Percentiles rank a stretch among this genome's conserved stretches.
Conservation (phyloP, 1,139 yeast genomes). For the Geotrichum aggregatum region DNA sequence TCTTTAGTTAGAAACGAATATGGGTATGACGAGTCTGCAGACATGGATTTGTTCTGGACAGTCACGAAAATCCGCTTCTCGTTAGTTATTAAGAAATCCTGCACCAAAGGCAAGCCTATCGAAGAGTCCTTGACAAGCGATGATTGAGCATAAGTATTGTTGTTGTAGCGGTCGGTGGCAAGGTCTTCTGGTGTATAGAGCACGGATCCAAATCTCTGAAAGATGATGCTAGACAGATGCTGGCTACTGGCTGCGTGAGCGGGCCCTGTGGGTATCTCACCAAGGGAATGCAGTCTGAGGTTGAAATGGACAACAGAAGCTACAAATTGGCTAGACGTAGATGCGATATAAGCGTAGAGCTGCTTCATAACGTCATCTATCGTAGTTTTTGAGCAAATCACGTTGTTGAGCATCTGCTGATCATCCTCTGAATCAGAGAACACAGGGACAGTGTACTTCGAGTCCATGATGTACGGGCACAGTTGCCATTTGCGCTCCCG, state of each 20-base stretch:
- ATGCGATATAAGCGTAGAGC: constrained; percentile 9
- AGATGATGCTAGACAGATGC: constrained; percentile 1
- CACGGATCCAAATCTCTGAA: constrained; percentile 21
- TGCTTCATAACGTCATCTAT: constrained; percentile 12
- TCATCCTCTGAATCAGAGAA: neutral
- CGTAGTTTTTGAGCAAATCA: constrained; percentile 20
- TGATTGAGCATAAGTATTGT: constrained; percentile 26
- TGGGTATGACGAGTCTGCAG: constrained; percentile 22
- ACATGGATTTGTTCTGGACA: constrained; percentile 23
- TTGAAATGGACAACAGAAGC: constrained; percentile 36
- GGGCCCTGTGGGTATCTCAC: neutral
- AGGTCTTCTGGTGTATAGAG: constrained; percentile 40
- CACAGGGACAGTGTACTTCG: neutral
- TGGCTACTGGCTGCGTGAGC: neutral
- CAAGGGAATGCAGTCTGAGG: constrained; percentile 17
- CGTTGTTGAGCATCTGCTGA: neutral
- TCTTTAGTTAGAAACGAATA: neutral
- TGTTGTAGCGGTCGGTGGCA: constrained; percentile 28
- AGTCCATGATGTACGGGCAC: constrained; percentile 50
- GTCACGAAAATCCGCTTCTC: constrained; percentile 43
- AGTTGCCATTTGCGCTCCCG: constrained; percentile 54
- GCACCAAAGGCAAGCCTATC: constrained; percentile 44
- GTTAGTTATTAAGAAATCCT: constrained; percentile 44
- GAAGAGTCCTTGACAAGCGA: constrained; percentile 22
- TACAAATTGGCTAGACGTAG: constrained; percentile 14